Evolutionary conservation across 768 basidiomycete species (phyloP), one percentile per base, ranked within the genome.

Genomic region (Tulasnella calospora): DNA sequence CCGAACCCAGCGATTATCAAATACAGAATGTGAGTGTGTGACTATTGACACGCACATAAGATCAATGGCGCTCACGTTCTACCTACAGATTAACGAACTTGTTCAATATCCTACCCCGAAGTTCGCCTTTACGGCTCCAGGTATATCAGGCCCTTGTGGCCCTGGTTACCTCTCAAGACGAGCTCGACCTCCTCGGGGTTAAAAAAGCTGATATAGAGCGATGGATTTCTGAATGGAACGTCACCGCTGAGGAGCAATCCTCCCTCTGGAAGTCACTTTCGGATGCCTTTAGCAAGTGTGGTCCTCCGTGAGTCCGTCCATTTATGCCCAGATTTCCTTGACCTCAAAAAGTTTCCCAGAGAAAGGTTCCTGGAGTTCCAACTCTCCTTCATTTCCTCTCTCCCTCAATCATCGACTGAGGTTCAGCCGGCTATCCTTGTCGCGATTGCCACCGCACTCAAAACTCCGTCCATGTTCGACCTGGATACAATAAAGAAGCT

Each of bases 401-500:
- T 94, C 33, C 88, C 90, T 3, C 78, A 89, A 2, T 85, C 88
- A 1, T 90, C 91, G 0, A 84, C 89, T 33, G 83, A 85, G 13
- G 86, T 89, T 23, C 85, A 88, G 78, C 72, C 85, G 5, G 91
- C 89, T 69, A 91, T 91, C 12, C 80, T 90, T 35, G 88, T 90
- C 44, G 84, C 88, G 46, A 90, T 94, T 79, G 87, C 89, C 8
- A 85, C 88, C 9, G 91, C 92, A 27, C 86, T 95, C 41, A 88
- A 90, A 44, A 86, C 91, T 47, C 90, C 92, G 3, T 85, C 85
- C 19, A 83, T 92, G 78, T 93, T 95, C 84, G 91, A 96, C 84
- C 93, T 95, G 82, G 94, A 96, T 83, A 83, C 90, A 9, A 85
- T 94, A 38, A 91, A 94, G 87, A 92, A 91, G 79, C 86, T 96